A percentile compares a stretch with the other conserved stretches of the same genome.
Evolutionary conservation across 371 early-diverging fungal genomes (phyloP).

Genomic region (Actinomortierella ambigua): DNA sequence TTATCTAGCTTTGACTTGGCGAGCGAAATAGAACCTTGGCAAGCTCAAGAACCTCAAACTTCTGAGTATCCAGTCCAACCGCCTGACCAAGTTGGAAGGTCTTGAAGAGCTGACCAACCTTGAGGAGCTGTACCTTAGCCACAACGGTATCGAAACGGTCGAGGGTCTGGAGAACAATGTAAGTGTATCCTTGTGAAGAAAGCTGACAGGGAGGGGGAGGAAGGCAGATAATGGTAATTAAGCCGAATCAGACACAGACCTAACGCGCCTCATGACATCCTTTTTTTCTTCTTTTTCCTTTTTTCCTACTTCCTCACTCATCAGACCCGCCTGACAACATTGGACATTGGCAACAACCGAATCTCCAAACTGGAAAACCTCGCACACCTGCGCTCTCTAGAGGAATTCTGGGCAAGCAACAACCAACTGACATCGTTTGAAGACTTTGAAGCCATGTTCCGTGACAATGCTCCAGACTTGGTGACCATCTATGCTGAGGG

Average conservation of each 20-base stretch:
- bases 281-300: background rate
- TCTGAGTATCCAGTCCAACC: slow-evolving; percentile 89
- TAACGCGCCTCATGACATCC: background rate
- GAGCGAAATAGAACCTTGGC: slow-evolving; percentile 42
- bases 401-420: slow-evolving; percentile 92
- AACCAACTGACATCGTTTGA: slow-evolving; percentile 82
- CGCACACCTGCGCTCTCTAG: slow-evolving; percentile 67
- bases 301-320: background rate
- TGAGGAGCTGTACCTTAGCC: slow-evolving; percentile 91
- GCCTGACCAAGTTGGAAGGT: slow-evolving; percentile 76
- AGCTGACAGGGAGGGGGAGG: too few relatives aligned
- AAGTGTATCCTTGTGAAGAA: slow-evolving; percentile 8
- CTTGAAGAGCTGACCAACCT: slow-evolving; percentile 70
- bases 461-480: slow-evolving; percentile 57
- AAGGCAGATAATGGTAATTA: too few relatives aligned
- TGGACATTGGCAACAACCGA: slow-evolving; percentile 88
- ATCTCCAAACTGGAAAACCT: slow-evolving; percentile 81
- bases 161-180: slow-evolving; percentile 83
- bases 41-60: slow-evolving; percentile 67
- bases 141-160: slow-evolving; percentile 82
- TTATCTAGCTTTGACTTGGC: background rate
- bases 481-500: slow-evolving; percentile 94
- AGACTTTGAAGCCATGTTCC: slow-evolving; percentile 79
- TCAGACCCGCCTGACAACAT: slow-evolving; percentile 66
- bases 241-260: too few relatives aligned